phyloP scores from a whole-genome alignment of 1,284 basidiomycete species.

The Flammula alnicola region DNA sequence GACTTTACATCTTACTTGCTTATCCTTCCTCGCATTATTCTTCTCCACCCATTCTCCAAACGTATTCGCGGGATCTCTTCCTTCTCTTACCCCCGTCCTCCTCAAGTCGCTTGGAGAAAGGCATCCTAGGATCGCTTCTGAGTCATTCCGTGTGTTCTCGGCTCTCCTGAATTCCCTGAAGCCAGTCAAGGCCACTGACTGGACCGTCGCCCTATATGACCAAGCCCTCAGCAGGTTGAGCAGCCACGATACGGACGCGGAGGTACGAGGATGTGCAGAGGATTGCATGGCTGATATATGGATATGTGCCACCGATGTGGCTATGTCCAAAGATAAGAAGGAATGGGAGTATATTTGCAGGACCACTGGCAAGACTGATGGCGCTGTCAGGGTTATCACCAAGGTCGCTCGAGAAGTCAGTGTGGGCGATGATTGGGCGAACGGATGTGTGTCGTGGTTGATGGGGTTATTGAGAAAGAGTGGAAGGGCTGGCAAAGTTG shows the following conservation, averaged over 20 bases:
- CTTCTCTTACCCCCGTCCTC: conserved; percentile 73
- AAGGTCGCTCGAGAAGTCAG: conserved; percentile 73
- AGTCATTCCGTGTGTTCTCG: conserved; percentile 83
- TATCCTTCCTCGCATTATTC: conserved; percentile 86
- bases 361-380: conserved; percentile 73
- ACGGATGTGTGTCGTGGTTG: conserved; percentile 79
- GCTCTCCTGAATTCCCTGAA: conserved; percentile 66
- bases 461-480: conserved; percentile 81
- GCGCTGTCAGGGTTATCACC: conserved; percentile 73
- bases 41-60: conserved; percentile 81
- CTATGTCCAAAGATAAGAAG: conserved; percentile 60
- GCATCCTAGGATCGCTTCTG: conserved; percentile 79
- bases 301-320: conserved; percentile 80
- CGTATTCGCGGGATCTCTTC: conserved; percentile 65
- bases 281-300: conserved; percentile 86
- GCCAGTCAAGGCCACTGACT: conserved; percentile 62
- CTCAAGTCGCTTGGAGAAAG: conserved; percentile 73
- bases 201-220: conserved; percentile 75
- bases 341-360: conserved; percentile 87
- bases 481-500: conserved; percentile 79
- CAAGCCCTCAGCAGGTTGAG: conserved; percentile 75
- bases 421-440: conserved; percentile 79
- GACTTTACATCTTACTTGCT: conserved; percentile 76
- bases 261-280: conserved; percentile 86
- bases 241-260: conserved; percentile 87